Percentiles rank a stretch among this genome's conserved stretches.
These are phyloP conservation scores for Raphidocelis subcapitata DNA, from an alignment of 139 green algal species.

Conservation along the genomic window DNA sequence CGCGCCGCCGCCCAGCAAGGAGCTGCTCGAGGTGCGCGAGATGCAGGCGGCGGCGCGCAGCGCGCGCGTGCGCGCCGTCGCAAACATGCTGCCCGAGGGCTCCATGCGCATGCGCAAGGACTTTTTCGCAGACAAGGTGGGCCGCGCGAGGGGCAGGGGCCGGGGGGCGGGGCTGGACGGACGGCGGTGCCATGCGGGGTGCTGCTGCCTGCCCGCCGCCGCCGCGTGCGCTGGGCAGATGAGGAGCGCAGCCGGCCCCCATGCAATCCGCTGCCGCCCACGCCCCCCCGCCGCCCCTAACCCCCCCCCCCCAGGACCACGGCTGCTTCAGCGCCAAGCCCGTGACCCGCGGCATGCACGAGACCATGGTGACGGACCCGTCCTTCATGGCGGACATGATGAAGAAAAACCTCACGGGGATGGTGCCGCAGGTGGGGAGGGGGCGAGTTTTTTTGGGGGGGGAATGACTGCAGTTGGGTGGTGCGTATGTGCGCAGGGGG, in stretches of 20 bases:
- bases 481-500: too few species aligned
- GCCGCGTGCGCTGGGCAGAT: neutral
- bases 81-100: constrained; percentile 44
- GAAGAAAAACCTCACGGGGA: constrained; percentile 80
- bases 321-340: constrained; percentile 62
- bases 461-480: too few species aligned
- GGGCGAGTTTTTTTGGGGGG: too few species aligned
- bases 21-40: constrained; percentile 58
- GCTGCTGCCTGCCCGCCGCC: neutral
- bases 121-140: constrained; percentile 72
- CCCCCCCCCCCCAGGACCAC: neutral
- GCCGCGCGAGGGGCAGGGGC: neutral
- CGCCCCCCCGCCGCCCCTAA: neutral
- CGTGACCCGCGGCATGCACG: constrained; percentile 59
- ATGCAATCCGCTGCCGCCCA: neutral
- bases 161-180: too few species aligned
- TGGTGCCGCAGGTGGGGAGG: constrained; percentile 69
- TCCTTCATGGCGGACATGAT: constrained; percentile 90
- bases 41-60: constrained; percentile 63
- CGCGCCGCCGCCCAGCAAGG: constrained; percentile 35
- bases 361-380: constrained; percentile 87
- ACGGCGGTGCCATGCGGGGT: too few species aligned
- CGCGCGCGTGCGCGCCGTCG: constrained; percentile 43
- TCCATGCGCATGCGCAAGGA: constrained; percentile 66
- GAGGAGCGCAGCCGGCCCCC: neutral